These are phyloP conservation scores for Camelina sativa DNA, from an alignment of 345 rosid genomes.

Conservation along the genomic window DNA sequence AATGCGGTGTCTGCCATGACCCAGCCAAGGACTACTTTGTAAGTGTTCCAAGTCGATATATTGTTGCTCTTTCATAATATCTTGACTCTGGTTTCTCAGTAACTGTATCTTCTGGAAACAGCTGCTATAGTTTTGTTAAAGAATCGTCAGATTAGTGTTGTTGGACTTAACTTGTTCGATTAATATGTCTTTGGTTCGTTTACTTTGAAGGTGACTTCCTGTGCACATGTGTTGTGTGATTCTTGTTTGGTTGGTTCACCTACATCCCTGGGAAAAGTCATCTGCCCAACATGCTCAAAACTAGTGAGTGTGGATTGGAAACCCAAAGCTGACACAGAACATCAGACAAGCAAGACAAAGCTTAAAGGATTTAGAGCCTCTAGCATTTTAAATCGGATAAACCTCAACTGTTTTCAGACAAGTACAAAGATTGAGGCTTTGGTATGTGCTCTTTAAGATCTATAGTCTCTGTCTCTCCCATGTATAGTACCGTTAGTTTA, in stretches of 20 bases:
- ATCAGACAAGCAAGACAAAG: conserved; percentile 58
- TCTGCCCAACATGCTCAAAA: conserved; percentile 83
- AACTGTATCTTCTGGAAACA: neutral
- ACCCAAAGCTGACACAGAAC: conserved; percentile 52
- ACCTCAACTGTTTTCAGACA: conserved; percentile 80
- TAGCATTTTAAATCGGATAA: conserved; percentile 85
- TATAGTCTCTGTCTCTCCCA: conserved; percentile 5
- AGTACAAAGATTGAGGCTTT: conserved; percentile 99
- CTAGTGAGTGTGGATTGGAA: conserved; percentile 74
- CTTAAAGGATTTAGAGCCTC: conserved; percentile 78
- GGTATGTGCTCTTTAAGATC: conserved; percentile 54
- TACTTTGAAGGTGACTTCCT: conserved; percentile 70
- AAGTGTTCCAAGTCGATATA: conserved; percentile 37
- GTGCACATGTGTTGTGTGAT: conserved; percentile 86
- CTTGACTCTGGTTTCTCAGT: conserved; percentile 6
- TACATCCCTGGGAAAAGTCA: conserved; percentile 61
- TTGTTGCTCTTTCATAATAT: conserved; percentile 1
- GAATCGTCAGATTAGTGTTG: neutral
- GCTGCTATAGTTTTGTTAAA: neutral
- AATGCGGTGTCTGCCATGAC: conserved; percentile 82
- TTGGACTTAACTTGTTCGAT: conserved; percentile 10
- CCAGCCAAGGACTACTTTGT: conserved; percentile 82
- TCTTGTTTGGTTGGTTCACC: conserved; percentile 78
- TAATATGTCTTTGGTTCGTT: conserved; percentile 3
- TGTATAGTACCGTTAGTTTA: neutral